Conservation (phyloP, 2,329 filamentous ascomycete genomes). For the Trichoderma asperellum region DNA sequence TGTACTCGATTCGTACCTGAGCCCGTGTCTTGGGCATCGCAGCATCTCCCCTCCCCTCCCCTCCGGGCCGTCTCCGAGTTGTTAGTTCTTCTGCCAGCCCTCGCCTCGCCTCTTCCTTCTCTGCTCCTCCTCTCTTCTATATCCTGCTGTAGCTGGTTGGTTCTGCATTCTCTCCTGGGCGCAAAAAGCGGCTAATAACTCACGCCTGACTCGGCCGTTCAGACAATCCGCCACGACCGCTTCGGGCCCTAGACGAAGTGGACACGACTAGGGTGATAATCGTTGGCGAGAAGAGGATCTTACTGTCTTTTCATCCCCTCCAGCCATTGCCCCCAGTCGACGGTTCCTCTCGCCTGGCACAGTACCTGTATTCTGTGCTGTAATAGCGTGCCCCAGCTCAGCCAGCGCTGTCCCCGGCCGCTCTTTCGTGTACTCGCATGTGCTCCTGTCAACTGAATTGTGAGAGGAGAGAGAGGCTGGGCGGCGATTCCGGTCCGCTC, state of each 20-base stretch:
- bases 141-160: not conserved
- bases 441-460: constrained; percentile 1
- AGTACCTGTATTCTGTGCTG: constrained; percentile 5
- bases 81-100: not conserved
- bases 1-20: not conserved
- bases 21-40: not conserved
- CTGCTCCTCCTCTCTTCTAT: not conserved
- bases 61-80: not conserved
- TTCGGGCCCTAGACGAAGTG: constrained; percentile 18
- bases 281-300: constrained; percentile 17
- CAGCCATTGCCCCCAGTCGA: constrained; percentile 13
- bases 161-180: constrained; percentile 13
- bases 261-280: constrained; percentile 18
- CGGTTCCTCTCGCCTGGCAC: constrained; percentile 8
- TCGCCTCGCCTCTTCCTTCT: not conserved
- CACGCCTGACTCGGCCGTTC: constrained; percentile 17
- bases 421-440: constrained; percentile 11
- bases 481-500: constrained; percentile 15
- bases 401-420: constrained; percentile 12
- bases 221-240: constrained; percentile 19
- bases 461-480: constrained; percentile 19
- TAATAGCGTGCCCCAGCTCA: not conserved
- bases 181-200: constrained; percentile 22
- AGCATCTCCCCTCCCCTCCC: not conserved
- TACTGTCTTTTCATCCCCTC: not conserved